phyloP scores from a whole-genome alignment of 805 yeast genomes.

The Priceomyces haplophilus region DNA sequence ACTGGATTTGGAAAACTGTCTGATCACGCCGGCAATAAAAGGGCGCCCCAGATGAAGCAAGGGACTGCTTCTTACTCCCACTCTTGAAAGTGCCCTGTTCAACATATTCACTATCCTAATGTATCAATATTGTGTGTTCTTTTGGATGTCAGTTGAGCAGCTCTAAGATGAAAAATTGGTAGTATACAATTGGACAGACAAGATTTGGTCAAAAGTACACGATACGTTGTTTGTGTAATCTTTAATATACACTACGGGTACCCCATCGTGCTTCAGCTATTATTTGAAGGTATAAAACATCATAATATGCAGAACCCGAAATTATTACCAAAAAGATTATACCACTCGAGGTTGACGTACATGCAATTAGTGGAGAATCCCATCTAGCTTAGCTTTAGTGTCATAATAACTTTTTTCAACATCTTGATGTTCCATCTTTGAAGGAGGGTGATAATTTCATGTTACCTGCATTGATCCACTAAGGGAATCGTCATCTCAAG shows the following conservation, averaged over 20 bases:
- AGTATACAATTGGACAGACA: conserved; percentile 12
- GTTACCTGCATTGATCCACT: too few species aligned
- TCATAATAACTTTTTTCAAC: too few species aligned
- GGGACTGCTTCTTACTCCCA: neutral
- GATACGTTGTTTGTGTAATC: neutral
- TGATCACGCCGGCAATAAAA: neutral
- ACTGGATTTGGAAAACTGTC: conserved; percentile 4
- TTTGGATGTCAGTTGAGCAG: neutral
- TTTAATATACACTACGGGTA: neutral
- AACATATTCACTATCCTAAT: conserved; percentile 1
- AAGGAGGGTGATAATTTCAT: too few species aligned
- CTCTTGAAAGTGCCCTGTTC: conserved; percentile 2
- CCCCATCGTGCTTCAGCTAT: neutral
- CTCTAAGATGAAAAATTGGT: conserved; percentile 10
- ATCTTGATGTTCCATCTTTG: too few species aligned
- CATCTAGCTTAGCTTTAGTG: too few species aligned
- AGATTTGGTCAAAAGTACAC: neutral
- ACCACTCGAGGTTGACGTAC: too few species aligned
- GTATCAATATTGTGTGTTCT: neutral
- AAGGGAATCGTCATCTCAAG: too few species aligned
- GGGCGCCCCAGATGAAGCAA: neutral
- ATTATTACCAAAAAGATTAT: too few species aligned
- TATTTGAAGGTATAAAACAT: too few species aligned
- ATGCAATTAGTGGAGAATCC: too few species aligned
- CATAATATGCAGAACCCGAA: too few species aligned